These are phyloP conservation scores for Pichia phayaonensis DNA, from an alignment of 805 yeast genomes.

Conservation along the genomic window DNA sequence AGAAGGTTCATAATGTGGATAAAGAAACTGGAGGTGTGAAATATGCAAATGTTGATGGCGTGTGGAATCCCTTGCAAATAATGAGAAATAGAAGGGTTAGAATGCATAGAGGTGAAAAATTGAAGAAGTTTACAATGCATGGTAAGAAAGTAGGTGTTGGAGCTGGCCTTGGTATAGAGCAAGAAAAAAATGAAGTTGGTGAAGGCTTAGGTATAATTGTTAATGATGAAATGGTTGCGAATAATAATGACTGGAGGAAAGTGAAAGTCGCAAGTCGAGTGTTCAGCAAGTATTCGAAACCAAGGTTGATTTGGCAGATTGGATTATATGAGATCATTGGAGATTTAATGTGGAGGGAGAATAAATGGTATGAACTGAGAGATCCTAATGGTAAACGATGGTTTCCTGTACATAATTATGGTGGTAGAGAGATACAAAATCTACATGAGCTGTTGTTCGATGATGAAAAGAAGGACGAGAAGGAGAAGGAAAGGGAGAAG, in stretches of 20 bases:
- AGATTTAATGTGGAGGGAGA: constrained; percentile 52
- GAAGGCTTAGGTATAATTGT: constrained; percentile 15
- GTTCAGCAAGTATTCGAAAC: constrained; percentile 41
- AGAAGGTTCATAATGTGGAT: constrained; percentile 24
- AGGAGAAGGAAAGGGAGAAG: constrained; percentile 8
- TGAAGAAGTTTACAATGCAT: constrained; percentile 25
- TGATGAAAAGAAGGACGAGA: constrained; percentile 5
- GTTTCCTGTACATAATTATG: constrained; percentile 28
- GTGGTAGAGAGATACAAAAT: background rate
- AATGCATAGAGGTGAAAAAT: constrained; percentile 41
- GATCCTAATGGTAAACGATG: constrained; percentile 41
- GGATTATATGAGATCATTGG: constrained; percentile 50
- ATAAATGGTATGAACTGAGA: constrained; percentile 45
- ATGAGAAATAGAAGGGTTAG: constrained; percentile 62
- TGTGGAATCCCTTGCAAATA: constrained; percentile 78
- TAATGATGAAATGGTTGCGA: constrained; percentile 17
- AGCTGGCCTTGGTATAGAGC: background rate
- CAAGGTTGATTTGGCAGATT: constrained; percentile 54
- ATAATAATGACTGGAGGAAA: constrained; percentile 9
- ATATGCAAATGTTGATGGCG: constrained; percentile 52
- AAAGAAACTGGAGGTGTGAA: constrained; percentile 12
- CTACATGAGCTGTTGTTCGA: constrained; percentile 5
- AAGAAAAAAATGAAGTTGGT: constrained; percentile 14
- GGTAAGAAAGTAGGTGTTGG: constrained; percentile 6
- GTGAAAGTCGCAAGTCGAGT: constrained; percentile 60